Evolutionary conservation across 768 basidiomycete genomes (phyloP).

Genomic region (Agrocybe praecox): DNA sequence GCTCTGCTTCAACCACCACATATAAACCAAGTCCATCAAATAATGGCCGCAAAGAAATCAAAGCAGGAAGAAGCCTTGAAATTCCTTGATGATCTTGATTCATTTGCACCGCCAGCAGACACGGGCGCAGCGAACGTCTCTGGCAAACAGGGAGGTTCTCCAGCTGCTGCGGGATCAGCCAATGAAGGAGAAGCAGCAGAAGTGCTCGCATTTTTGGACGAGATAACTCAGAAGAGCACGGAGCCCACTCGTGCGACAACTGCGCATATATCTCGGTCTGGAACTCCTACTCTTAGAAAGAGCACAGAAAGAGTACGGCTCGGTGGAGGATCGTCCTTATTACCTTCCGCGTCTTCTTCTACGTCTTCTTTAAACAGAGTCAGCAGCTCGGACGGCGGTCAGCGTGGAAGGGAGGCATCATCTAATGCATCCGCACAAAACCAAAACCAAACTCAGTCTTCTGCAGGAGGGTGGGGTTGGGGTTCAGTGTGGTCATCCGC

Average conservation of each 20-base stretch:
- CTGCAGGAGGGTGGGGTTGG: conserved; percentile 71
- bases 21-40: conserved; percentile 3
- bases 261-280: conserved; percentile 61
- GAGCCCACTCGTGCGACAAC: conserved; percentile 69
- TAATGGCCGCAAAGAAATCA: conserved; percentile 59
- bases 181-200: conserved; percentile 71
- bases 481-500: conserved; percentile 89
- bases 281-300: conserved; percentile 74
- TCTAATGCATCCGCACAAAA: conserved; percentile 19
- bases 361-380: conserved; percentile 38
- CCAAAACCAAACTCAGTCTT: conserved; percentile 14
- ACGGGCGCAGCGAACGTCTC: conserved; percentile 3
- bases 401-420: conserved; percentile 18
- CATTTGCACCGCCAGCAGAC: conserved; percentile 47
- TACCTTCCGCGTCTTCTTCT: conserved; percentile 48
- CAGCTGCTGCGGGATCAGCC: conserved; percentile 22
- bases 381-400: conserved; percentile 24
- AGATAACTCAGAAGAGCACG: conserved; percentile 90
- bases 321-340: conserved; percentile 44
- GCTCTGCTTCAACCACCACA: background rate
- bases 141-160: conserved; percentile 10
- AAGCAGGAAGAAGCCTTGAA: conserved; percentile 89
- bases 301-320: conserved; percentile 77
- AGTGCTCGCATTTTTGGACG: conserved; percentile 91
- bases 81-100: conserved; percentile 94